Evolutionary conservation across 2,329 filamentous ascomycete species (phyloP).

Genomic region (Cryphonectria naterciae): DNA sequence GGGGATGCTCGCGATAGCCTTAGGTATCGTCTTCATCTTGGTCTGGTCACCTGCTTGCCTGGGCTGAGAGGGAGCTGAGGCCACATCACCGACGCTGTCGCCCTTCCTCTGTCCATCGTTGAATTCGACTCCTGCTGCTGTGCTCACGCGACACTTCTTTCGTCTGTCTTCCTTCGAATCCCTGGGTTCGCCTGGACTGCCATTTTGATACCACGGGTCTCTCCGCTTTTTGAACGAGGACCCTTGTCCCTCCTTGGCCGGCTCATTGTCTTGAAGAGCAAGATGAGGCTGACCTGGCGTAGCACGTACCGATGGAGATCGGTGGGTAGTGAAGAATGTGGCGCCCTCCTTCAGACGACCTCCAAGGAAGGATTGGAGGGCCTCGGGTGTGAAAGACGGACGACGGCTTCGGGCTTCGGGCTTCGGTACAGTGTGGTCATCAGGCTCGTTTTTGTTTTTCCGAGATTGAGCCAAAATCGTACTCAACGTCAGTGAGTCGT

Average conservation of each 20-base stretch:
- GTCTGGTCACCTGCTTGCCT: background rate
- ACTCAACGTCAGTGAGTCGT: slow-evolving; percentile 4
- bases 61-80: background rate
- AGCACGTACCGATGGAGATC: background rate
- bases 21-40: background rate
- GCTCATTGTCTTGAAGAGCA: background rate
- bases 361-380: background rate
- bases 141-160: background rate
- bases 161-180: background rate
- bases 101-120: background rate
- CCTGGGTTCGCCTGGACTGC: background rate
- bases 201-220: background rate
- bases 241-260: background rate
- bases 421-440: background rate
- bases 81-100: background rate
- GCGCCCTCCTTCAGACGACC: background rate
- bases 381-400: background rate
- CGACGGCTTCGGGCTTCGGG: background rate
- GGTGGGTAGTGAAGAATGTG: background rate
- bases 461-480: slow-evolving; percentile 5
- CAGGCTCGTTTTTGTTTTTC: slow-evolving; percentile 6
- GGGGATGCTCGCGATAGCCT: background rate
- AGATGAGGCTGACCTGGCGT: background rate
- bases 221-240: background rate
- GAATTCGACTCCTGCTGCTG: background rate